These are phyloP conservation scores for Magnolia sinica DNA, from an alignment of 164 flowering plant species.

Conservation along the genomic window DNA sequence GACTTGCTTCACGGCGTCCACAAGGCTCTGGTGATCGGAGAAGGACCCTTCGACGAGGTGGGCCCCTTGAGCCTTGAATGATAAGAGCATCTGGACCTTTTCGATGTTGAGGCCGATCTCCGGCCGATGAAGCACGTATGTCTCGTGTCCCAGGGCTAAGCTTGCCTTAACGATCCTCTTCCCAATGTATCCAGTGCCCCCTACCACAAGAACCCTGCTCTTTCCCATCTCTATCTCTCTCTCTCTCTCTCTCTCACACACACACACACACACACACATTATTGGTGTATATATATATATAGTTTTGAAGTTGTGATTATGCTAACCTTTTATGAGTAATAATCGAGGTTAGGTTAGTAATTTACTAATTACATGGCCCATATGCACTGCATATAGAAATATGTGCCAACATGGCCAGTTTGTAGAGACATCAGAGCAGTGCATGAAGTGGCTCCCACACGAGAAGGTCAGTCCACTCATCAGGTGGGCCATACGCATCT, in stretches of 20 bases:
- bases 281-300: too few species aligned
- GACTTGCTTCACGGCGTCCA: slow-evolving; percentile 53
- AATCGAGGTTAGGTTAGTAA: too few species aligned
- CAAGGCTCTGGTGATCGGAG: slow-evolving; percentile 52
- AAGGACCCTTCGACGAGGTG: slow-evolving; percentile 45
- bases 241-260: slow-evolving; percentile 7
- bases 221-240: slow-evolving; percentile 25
- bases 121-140: slow-evolving; percentile 43
- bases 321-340: too few species aligned
- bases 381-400: too few species aligned
- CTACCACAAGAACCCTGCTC: slow-evolving; percentile 50
- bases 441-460: too few species aligned
- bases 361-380: too few species aligned
- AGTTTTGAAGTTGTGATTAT: too few species aligned
- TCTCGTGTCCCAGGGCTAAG: slow-evolving; percentile 41
- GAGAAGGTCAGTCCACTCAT: too few species aligned
- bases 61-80: slow-evolving; percentile 56
- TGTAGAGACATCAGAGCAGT: too few species aligned
- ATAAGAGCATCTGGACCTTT: slow-evolving; percentile 46
- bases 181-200: slow-evolving; percentile 69
- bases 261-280: too few species aligned
- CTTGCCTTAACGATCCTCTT: slow-evolving; percentile 60
- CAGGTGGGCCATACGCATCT: too few species aligned
- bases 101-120: slow-evolving; percentile 63
- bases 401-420: too few species aligned